Evolutionary conservation across 176 grass and related monocot genomes (phyloP).

Genomic region (Phyllostachys edulis): DNA sequence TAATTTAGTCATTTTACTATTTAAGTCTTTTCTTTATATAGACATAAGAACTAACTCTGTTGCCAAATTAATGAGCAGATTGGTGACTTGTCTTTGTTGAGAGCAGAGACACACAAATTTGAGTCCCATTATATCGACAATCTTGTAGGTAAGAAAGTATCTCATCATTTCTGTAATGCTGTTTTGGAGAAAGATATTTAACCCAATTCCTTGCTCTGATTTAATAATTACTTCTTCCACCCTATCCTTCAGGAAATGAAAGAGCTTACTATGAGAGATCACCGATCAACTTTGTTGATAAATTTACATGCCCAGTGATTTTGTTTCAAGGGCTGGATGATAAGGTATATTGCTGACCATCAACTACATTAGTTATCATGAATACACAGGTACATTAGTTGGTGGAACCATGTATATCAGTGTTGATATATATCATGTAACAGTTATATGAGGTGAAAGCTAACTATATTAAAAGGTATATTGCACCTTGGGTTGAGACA

Average conservation of each 20-base stretch:
- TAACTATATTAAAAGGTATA: background rate
- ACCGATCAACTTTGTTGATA: slow-evolving; percentile 84
- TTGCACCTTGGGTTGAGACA: background rate
- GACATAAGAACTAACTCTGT: background rate
- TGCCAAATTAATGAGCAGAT: slow-evolving; percentile 46
- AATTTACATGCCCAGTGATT: slow-evolving; percentile 84
- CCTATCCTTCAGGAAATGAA: slow-evolving; percentile 58
- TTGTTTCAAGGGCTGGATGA: slow-evolving; percentile 94
- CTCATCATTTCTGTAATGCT: slow-evolving; percentile 4
- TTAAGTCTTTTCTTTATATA: background rate
- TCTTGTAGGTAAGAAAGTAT: slow-evolving; percentile 65
- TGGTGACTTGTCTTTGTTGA: slow-evolving; percentile 68
- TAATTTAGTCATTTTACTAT: slow-evolving; percentile 1
- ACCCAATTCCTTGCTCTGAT: background rate
- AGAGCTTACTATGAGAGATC: slow-evolving; percentile 66
- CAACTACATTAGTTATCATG: background rate
- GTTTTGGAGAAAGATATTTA: slow-evolving; percentile 3
- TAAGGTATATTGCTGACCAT: slow-evolving; percentile 57
- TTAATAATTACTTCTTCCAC: slow-evolving; percentile 2
- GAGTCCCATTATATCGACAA: slow-evolving; percentile 80
- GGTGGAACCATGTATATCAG: background rate
- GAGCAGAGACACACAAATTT: slow-evolving; percentile 88
- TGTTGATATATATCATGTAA: background rate
- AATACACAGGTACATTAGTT: background rate
- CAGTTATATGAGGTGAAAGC: background rate